phyloP scores from a whole-genome alignment of 2,329 filamentous ascomycete genomes.

The Stemphylium lycopersici region DNA sequence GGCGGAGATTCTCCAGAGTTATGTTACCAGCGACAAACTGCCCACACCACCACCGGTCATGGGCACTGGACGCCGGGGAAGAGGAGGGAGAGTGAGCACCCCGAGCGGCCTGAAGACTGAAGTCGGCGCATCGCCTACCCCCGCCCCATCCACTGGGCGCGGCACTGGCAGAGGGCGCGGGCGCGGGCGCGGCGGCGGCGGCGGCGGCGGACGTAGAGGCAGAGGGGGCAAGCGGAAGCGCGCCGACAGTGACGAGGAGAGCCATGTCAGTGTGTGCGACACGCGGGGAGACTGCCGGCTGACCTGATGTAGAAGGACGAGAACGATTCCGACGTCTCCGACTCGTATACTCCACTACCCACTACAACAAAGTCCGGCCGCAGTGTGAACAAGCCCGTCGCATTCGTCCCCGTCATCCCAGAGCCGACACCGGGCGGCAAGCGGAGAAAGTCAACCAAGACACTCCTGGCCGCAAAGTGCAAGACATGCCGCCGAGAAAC shows the following conservation, averaged over 20 bases:
- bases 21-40: slow-evolving; percentile 53
- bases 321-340: slow-evolving; percentile 49
- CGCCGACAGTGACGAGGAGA: slow-evolving; percentile 44
- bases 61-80: slow-evolving; percentile 36
- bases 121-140: slow-evolving; percentile 28
- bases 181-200: slow-evolving; percentile 38
- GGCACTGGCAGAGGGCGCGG: slow-evolving; percentile 48
- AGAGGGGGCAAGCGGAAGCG: slow-evolving; percentile 49
- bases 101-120: slow-evolving; percentile 42
- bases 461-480: slow-evolving; percentile 64
- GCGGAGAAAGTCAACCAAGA: slow-evolving; percentile 64
- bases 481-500: slow-evolving; percentile 74
- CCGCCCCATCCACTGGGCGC: slow-evolving; percentile 34
- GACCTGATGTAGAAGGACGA: slow-evolving; percentile 34
- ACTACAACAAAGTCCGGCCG: slow-evolving; percentile 79
- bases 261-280: slow-evolving; percentile 39
- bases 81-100: slow-evolving; percentile 44
- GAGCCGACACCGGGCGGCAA: slow-evolving; percentile 57
- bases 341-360: slow-evolving; percentile 60
- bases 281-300: slow-evolving; percentile 13
- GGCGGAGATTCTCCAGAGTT: slow-evolving; percentile 54
- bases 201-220: slow-evolving; percentile 40
- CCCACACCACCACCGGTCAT: slow-evolving; percentile 46
- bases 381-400: slow-evolving; percentile 69
- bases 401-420: slow-evolving; percentile 64